phyloP scores from a whole-genome alignment of 179 eudicot species.

The Drosera spatulata region DNA sequence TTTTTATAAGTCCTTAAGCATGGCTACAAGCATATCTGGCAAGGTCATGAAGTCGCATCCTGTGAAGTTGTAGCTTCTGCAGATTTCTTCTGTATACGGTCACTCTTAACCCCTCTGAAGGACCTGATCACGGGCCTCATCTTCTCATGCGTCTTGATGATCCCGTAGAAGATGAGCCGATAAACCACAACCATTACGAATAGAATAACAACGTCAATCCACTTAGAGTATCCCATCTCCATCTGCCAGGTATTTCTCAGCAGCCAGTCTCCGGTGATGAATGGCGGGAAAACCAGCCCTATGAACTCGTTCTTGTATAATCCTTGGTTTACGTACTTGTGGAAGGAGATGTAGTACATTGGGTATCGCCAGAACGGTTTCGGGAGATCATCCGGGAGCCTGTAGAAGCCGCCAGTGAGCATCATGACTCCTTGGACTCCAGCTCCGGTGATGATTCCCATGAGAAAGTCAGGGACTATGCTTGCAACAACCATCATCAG shows the following conservation, averaged over 20 bases:
- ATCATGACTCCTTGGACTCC: constrained; percentile 63
- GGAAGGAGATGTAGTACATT: constrained; percentile 51
- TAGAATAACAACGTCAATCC: constrained; percentile 54
- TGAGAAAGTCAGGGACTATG: constrained; percentile 48
- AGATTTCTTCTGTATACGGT: no score
- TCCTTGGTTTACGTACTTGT: constrained; percentile 48
- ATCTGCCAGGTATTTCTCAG: constrained; percentile 38
- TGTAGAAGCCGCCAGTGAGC: constrained; percentile 49
- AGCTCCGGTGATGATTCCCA: constrained; percentile 57
- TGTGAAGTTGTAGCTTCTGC: no score
- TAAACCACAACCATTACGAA: constrained; percentile 52
- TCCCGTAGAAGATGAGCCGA: constrained; percentile 38
- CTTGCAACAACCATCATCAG: constrained; percentile 59
- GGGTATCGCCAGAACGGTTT: constrained; percentile 57
- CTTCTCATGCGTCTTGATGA: constrained; percentile 30
- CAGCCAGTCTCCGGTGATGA: constrained; percentile 28
- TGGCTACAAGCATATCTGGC: no score
- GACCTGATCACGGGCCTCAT: constrained; percentile 20
- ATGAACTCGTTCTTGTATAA: constrained; percentile 60
- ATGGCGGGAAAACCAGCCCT: constrained; percentile 28
- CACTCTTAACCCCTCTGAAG: no score
- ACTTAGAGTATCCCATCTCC: constrained; percentile 62
- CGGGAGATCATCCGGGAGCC: constrained; percentile 54
- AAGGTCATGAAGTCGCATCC: no score
- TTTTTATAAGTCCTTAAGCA: no score